Evolutionary conservation across 2,329 filamentous ascomycete genomes (phyloP), one percentile per base, ranked within the genome.

Genomic region (Talaromyces sp.): DNA sequence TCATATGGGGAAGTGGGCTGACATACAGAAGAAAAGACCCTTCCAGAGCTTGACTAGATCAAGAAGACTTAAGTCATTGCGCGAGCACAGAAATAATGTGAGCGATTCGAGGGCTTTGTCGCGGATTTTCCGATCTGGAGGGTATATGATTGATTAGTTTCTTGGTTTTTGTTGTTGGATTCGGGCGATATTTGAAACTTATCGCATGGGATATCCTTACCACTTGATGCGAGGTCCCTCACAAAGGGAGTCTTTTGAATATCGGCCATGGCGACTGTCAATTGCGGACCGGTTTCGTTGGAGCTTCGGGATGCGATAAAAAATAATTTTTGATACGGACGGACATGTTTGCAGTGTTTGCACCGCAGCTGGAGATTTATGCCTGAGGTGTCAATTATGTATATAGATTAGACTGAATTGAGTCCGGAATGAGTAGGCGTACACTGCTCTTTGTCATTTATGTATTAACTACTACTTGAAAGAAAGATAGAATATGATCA

Each of bases 1-100:
- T 14, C 17, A 27, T 9, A 20, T 1, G 7, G 29, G 37, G 20
- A 42, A 24, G 30, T 11, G 4, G 6, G 5, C 17, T 60, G n/a
- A n/a, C 77, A 49, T 77, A 82, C 83, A 85, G 80, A 91, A 97
- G 79, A 94, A 97, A 17, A 97, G 83, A 4, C 91, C 93, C 70
- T 95, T 96, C 91, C 91, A 96, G 60, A 97, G 83, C 77, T 96
- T 96, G 55, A 93, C 80, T 45, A 90, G 79, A 60, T 96, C 91
- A 61, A 88, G 72, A 36, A 83, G 77, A 16, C 83, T 77, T 56
- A 97, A 83, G 49, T 81, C 71, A 49, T 72, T 78, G 64, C 83
- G 81, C 55, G 83, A 80, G 56, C 84, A 81, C 70, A 97, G 87
- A 79, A 90, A 97, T 45, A 85, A 82, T 61, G 86, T 85, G 24